Evolutionary conservation across 2,329 filamentous ascomycete species (phyloP).

Genomic region (Penicillium sp.): DNA sequence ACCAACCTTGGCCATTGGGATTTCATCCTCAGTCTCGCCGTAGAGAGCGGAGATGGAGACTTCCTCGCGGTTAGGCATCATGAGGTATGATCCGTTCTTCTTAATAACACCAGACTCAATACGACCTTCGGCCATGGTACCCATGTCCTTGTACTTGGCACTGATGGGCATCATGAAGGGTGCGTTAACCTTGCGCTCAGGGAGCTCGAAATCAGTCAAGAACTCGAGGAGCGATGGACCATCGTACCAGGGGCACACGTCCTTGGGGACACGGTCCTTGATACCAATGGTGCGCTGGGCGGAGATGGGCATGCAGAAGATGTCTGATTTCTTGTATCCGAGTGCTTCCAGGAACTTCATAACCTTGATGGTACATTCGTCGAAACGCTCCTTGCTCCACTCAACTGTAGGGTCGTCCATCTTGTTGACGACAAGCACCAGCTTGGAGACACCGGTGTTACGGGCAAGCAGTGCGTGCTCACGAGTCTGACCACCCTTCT

Average conservation of each 20-base stretch:
- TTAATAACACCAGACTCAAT: slow-evolving; percentile 92
- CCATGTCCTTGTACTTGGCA: slow-evolving; percentile 95
- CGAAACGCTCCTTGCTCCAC: slow-evolving; percentile 91
- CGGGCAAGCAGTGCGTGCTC: slow-evolving; percentile 98
- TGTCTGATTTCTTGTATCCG: slow-evolving; percentile 93
- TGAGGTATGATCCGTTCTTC: slow-evolving; percentile 80
- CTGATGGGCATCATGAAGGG: slow-evolving; percentile 99
- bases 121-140: slow-evolving; percentile 96
- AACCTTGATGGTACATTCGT: slow-evolving; percentile 90
- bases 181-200: slow-evolving; percentile 94
- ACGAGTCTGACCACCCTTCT: slow-evolving; percentile 92
- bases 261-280: slow-evolving; percentile 81
- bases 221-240: slow-evolving; percentile 92
- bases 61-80: slow-evolving; percentile 93
- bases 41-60: slow-evolving; percentile 84
- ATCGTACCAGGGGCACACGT: slow-evolving; percentile 77
- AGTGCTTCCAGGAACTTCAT: slow-evolving; percentile 84
- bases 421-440: slow-evolving; percentile 95
- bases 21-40: slow-evolving; percentile 94
- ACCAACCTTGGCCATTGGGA: slow-evolving; percentile 78
- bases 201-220: slow-evolving; percentile 87
- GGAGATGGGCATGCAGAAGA: slow-evolving; percentile 94
- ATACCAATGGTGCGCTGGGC: slow-evolving; percentile 84
- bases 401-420: slow-evolving; percentile 98
- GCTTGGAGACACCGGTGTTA: slow-evolving; percentile 96